Evolutionary conservation across 768 basidiomycete species (phyloP).

Genomic region (Boletales sp.): DNA sequence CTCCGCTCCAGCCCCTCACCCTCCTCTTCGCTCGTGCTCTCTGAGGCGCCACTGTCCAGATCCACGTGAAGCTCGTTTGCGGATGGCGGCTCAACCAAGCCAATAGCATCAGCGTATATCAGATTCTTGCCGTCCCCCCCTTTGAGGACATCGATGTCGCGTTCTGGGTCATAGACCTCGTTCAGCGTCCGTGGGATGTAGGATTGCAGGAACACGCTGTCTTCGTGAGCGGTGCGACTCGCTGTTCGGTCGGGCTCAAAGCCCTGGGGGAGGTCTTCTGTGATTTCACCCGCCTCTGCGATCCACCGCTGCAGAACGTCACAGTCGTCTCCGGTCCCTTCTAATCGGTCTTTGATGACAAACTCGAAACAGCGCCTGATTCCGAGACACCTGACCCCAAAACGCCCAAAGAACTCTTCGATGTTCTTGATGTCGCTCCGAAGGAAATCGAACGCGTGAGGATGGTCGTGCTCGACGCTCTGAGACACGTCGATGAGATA

Average conservation of each 20-base stretch:
- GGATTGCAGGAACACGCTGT: constrained; percentile 83
- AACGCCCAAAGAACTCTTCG: constrained; percentile 84
- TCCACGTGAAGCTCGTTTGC: constrained; percentile 12
- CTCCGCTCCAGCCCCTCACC: constrained; percentile 43
- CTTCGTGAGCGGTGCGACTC: constrained; percentile 56
- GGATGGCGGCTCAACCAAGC: constrained; percentile 50
- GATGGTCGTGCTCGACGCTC: constrained; percentile 98
- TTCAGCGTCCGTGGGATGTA: constrained; percentile 92
- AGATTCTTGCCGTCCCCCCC: constrained; percentile 68
- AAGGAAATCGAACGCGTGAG: constrained; percentile 93
- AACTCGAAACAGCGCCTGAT: constrained; percentile 86
- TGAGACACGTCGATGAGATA: constrained; percentile 98
- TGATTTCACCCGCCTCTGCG: constrained; percentile 32
- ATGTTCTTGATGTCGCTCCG: constrained; percentile 89
- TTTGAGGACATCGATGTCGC: constrained; percentile 76
- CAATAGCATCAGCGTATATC: constrained; percentile 88
- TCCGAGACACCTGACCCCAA: constrained; percentile 75
- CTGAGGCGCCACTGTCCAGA: constrained; percentile 20
- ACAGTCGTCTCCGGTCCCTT: constrained; percentile 22
- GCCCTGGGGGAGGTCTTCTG: constrained; percentile 10
- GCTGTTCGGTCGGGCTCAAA: constrained; percentile 10
- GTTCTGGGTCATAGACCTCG: constrained; percentile 92
- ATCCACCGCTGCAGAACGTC: constrained; percentile 46
- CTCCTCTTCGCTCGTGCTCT: constrained; percentile 31
- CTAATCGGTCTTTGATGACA: constrained; percentile 57